Conservation (phyloP, 805 yeast species). For the Priceomyces carsonii region DNA sequence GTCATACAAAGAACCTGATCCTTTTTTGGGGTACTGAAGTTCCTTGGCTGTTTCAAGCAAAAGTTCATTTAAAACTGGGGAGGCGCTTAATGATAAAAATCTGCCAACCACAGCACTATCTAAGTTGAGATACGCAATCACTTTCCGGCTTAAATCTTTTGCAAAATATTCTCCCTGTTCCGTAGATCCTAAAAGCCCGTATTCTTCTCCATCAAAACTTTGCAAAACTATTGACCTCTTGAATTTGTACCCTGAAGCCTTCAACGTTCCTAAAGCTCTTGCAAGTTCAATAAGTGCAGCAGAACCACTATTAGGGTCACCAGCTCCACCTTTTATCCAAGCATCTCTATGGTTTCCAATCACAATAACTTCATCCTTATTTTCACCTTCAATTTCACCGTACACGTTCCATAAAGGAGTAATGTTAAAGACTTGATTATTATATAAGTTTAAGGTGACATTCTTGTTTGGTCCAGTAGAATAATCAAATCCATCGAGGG, state of each 20-base stretch:
- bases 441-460: conserved; percentile 40
- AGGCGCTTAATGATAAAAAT: conserved; percentile 46
- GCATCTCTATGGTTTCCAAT: conserved; percentile 50
- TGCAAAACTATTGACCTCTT: conserved; percentile 39
- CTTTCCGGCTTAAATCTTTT: conserved; percentile 37
- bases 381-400: conserved; percentile 44
- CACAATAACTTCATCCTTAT: conserved; percentile 38
- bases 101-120: conserved; percentile 57
- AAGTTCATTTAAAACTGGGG: conserved; percentile 56
- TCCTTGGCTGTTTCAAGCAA: conserved; percentile 46
- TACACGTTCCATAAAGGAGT: conserved; percentile 45
- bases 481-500: conserved; percentile 40
- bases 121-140: conserved; percentile 52
- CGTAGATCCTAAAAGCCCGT: conserved; percentile 56
- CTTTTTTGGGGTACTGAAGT: conserved; percentile 44
- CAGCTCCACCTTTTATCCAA: conserved; percentile 51
- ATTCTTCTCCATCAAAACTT: conserved; percentile 48
- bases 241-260: conserved; percentile 37
- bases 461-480: conserved; percentile 40
- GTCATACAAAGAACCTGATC: conserved; percentile 45
- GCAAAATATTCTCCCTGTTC: conserved; percentile 55
- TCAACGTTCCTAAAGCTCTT: conserved; percentile 40
- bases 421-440: conserved; percentile 40
- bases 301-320: conserved; percentile 49
- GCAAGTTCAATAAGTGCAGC: conserved; percentile 43